Evolutionary conservation across 257 asterid species (phyloP), one percentile per base, ranked within the genome.

Genomic region (Cinchona pubescens): DNA sequence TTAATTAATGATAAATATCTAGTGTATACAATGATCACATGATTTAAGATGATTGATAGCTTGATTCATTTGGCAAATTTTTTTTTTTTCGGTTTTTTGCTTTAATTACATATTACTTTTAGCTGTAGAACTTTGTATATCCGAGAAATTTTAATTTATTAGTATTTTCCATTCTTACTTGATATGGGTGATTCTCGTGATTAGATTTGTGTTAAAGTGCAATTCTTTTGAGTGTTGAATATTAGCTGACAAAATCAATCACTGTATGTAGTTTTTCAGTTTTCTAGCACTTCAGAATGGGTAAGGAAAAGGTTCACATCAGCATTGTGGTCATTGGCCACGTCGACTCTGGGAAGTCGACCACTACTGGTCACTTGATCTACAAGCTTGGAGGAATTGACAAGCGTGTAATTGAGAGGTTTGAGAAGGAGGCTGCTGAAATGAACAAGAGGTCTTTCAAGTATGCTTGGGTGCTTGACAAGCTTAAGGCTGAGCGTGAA

Each of bases 401-500:
- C 74, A 90, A 90, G 80, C 94, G 94, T 85, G 96, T 89, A 42
- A 90, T 90, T 56, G 94, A 90, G 83, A 89, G 97, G 83, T 91
- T 91, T 12, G 97, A 91, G 88, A 91, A 91, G 85, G 97, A 91
- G 68, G 96, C 94, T 25, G 96, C 96, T 69, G 96, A 90, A 82
- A 90, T 90, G 96, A 90, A 90, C 90, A 90, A 90, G 85, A 88
- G 96, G 83, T 90, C 94, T 18, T 91, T 91, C 89, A 91, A 91
- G 88, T 91, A 91, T 40, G 97, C 96, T 2, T 91, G 97, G 96
- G 96, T 91, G 79, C 88, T 91, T 14, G 97, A 91, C 91, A 91
- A 91, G 81, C 97, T 91, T 19, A 91, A 91, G 81, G 97, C 97
- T 37, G 97, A 91, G 85, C 97, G 94, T 27, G 97, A 91, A 56